phyloP scores from a whole-genome alignment of 768 basidiomycete species.

The Termitomyces eurrhizus region DNA sequence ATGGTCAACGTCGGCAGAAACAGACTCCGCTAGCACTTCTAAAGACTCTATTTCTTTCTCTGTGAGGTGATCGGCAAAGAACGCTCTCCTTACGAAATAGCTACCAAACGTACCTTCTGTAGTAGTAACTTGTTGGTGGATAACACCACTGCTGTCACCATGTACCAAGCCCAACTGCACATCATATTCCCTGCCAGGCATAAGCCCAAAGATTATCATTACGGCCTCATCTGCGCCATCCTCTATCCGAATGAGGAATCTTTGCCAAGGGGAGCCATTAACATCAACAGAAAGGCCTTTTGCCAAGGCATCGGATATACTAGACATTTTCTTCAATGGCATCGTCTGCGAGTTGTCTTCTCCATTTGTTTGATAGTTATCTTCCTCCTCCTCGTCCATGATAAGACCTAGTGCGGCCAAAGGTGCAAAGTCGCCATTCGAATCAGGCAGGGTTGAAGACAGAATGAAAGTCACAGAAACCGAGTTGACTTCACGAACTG shows the following conservation, averaged over 20 bases:
- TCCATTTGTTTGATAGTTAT: conserved; percentile 32
- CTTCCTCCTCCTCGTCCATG: conserved; percentile 26
- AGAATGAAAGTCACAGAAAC: conserved; percentile 82
- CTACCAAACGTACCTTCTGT: conserved; percentile 46
- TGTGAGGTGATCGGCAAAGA: background rate
- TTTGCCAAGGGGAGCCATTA: conserved; percentile 74
- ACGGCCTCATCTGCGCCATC: conserved; percentile 84
- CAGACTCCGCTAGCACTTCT: conserved; percentile 31
- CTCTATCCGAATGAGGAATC: conserved; percentile 75
- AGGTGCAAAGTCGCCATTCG: conserved; percentile 34
- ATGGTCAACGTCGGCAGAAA: conserved; percentile 27
- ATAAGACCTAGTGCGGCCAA: conserved; percentile 38
- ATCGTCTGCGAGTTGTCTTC: conserved; percentile 23
- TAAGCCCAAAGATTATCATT: conserved; percentile 85
- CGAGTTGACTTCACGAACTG: conserved; percentile 78
- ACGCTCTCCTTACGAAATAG: background rate
- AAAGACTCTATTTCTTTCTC: conserved; percentile 25
- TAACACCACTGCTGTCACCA: conserved; percentile 42
- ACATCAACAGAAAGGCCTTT: conserved; percentile 78
- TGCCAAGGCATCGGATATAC: conserved; percentile 65
- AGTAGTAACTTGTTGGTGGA: conserved; percentile 66
- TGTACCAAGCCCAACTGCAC: conserved; percentile 78
- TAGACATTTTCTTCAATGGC: conserved; percentile 29
- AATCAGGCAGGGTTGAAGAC: conserved; percentile 44
- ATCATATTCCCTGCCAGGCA: conserved; percentile 88